Evolutionary conservation across 2,329 filamentous ascomycete genomes (phyloP), one percentile per base, ranked within the genome.

Genomic region (Aspergillus sp.): DNA sequence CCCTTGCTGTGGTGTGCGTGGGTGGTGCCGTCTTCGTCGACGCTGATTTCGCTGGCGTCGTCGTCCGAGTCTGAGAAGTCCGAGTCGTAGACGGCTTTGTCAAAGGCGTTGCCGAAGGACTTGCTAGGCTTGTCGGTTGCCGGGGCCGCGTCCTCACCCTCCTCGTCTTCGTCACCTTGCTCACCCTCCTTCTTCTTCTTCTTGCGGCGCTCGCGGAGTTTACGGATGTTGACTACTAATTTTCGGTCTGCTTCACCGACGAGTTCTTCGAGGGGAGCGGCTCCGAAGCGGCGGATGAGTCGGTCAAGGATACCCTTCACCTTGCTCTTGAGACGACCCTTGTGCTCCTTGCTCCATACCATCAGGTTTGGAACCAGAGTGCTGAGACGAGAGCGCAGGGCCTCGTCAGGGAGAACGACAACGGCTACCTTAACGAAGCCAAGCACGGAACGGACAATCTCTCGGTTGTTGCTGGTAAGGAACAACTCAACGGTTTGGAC

Each of bases 261-360:
- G 75, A 91, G 84, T 66, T 87, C 86, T 78, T 95, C 91, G 13
- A 99, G 86, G 31, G 87, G 79, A 2, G 94, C 90, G 50, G 91
- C 90, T 52, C 95, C 93, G 73, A 97, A 98, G 60, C 94, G 88
- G 52, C 94, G 88, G 23, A 98, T 90, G 85, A 97, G 92, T 56
- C 95, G 88, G 80, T 99, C 95, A 17, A 99, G 82, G 66, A 99
- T 98, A 74, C 97, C 93, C 87, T 97, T 98, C 69, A 99, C 93
- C 82, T 98, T 99, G 54, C 91, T 89, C 72, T 94, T 92, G 81
- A 99, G 95, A 75, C 96, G 93, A 13, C 93, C 93, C 81, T 98
- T 98, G 83, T 99, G 96, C 79, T 99, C 95, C 77, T 97, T 92
- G 74, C 91, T 93, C 94, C 95, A 99, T 47, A 93, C 88, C 83